These are phyloP conservation scores for Salvia miltiorrhiza DNA, from an alignment of 257 asterid species.

Conservation along the genomic window DNA sequence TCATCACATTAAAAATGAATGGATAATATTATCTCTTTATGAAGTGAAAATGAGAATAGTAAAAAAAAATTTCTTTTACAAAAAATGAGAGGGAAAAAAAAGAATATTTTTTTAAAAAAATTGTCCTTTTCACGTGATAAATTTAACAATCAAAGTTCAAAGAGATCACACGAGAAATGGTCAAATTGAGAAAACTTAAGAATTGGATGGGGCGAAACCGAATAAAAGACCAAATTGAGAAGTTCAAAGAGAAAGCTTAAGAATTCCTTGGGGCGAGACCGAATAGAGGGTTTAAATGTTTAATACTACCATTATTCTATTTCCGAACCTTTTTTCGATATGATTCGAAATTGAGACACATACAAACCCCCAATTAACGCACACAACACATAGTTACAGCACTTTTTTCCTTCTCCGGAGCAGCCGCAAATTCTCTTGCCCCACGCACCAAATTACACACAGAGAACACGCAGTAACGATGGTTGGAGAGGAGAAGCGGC, in stretches of 20 bases:
- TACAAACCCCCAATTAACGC: neutral
- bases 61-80: too few species aligned
- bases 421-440: neutral
- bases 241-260: neutral
- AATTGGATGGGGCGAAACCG: too few species aligned
- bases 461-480: slow-evolving; percentile 28
- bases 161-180: too few species aligned
- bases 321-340: neutral
- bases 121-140: too few species aligned
- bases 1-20: too few species aligned
- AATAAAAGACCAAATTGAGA: neutral
- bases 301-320: neutral
- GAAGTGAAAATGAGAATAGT: too few species aligned
- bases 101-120: too few species aligned
- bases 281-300: neutral
- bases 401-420: neutral
- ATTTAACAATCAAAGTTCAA: too few species aligned
- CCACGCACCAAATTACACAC: neutral
- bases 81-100: too few species aligned
- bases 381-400: neutral
- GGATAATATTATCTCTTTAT: too few species aligned
- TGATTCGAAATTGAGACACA: neutral
- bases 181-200: too few species aligned
- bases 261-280: neutral
- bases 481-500: slow-evolving; percentile 98